These are phyloP conservation scores for Cyberlindnera maclurae DNA, from an alignment of 805 yeast species.

Conservation along the genomic window DNA sequence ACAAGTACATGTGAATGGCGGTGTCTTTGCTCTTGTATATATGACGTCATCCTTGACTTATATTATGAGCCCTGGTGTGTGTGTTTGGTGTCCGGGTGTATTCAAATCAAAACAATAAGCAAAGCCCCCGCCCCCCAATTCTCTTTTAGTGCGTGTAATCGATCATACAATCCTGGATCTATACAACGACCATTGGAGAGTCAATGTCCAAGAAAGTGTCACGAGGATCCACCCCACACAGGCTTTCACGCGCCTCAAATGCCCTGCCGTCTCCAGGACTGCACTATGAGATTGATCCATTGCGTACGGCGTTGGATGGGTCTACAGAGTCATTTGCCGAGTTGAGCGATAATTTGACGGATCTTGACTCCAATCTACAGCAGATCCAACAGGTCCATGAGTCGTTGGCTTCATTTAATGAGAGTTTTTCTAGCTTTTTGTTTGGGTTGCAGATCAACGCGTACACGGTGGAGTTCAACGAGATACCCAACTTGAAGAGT, in stretches of 20 bases:
- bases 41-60: no score
- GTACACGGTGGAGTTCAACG: conserved; percentile 71
- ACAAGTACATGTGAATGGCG: conserved; percentile 28
- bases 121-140: no score
- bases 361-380: conserved; percentile 53
- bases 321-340: conserved; percentile 36
- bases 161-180: no score
- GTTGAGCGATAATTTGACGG: conserved; percentile 42
- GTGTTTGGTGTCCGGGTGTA: no score
- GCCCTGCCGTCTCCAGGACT: conserved; percentile 35
- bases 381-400: conserved; percentile 54
- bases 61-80: no score
- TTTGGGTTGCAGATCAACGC: conserved; percentile 81
- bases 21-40: conserved; percentile 2
- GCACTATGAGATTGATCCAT: conserved; percentile 37
- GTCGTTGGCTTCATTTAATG: conserved; percentile 60
- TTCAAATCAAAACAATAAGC: no score
- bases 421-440: conserved; percentile 66
- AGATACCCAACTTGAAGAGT: conserved; percentile 15
- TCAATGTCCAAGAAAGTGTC: conserved; percentile 14
- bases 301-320: conserved; percentile 36
- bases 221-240: conserved; percentile 28
- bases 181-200: no score
- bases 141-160: no score
- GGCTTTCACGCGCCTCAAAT: conserved; percentile 32